Evolutionary conservation across 1,139 yeast genomes (phyloP), one percentile per base, ranked within the genome.

Genomic region (Geotrichum reessii): DNA sequence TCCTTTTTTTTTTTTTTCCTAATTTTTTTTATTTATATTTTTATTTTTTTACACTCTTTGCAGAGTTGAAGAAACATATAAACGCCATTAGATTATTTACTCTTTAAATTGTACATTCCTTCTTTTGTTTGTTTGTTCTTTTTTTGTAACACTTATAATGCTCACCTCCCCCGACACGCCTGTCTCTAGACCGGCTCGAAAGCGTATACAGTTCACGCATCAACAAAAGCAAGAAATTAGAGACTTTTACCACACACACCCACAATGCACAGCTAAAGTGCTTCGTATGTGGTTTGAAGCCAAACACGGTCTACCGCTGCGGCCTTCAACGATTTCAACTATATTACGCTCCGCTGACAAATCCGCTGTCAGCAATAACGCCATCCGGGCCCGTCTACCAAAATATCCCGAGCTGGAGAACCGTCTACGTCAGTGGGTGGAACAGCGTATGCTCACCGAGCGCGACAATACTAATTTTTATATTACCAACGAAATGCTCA

Each of bases 151-250:
- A n/a, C 40, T n/a, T n/a, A n/a, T n/a, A n/a, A 33, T 33, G 40
- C n/a, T 12, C n/a, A 12, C 6, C 37, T 31, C 40, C 14, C 14
- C 40, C 5, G 24, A 46, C 21, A 9, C 14, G 7, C 11, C 50
- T 17, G 6, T 33, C 12, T 22, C 48, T 24, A 40, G 17, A 12
- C 47, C 46, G 1, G 46, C 31, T 19, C 42, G 57, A 6, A 55
- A 50, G 14, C 28, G 58, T 8, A 55, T 55, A 40, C 58, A 55
- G 40, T 55, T 55, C 47, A 55, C 58, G 14, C 58, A 50, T 19
- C 47, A 37, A 14, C 58, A 55, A 44, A 55, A 55, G 31, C 58
- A 55, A n/a, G 53, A 55, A 47, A 55, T 55, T 28, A 28, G 58
- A 24, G 58, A 55, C 25, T 50, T 50, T 27, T 49, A 55, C 51